Evolutionary conservation across 75 land plant species (phyloP).

Genomic region (Adiantum capillusveneris): DNA sequence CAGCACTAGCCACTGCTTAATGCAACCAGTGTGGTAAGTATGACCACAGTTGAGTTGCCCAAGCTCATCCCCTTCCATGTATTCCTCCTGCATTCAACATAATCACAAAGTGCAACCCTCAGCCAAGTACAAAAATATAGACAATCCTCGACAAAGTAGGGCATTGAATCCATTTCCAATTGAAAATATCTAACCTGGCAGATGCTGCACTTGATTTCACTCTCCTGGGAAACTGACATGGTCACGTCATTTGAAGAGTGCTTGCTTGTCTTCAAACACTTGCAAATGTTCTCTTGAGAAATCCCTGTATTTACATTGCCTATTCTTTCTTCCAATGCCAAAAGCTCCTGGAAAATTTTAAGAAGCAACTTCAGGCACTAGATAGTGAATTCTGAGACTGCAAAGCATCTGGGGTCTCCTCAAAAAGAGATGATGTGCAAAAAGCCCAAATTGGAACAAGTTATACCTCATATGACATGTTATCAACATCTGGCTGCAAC

Average conservation of each 20-base stretch:
- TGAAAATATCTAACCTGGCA: constrained; percentile 50
- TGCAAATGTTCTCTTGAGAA: constrained; percentile 40
- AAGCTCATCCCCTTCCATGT: constrained; percentile 45
- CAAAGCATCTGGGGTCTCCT: too few relatives aligned
- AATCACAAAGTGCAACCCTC: too few relatives aligned
- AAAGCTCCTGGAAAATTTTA: constrained; percentile 38
- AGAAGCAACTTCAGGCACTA: neutral
- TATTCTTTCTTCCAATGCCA: constrained; percentile 64
- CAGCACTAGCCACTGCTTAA: constrained; percentile 57
- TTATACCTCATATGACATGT: constrained; percentile 68
- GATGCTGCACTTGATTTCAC: constrained; percentile 52
- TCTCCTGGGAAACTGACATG: constrained; percentile 3
- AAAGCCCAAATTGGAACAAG: neutral
- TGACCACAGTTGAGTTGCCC: constrained; percentile 62
- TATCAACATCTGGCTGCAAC: constrained; percentile 57
- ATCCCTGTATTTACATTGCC: constrained; percentile 66
- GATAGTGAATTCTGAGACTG: neutral
- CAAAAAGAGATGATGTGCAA: too few relatives aligned
- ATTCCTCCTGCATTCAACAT: constrained; percentile 57
- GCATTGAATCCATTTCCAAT: too few relatives aligned
- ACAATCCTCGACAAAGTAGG: too few relatives aligned
- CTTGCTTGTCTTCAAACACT: constrained; percentile 27
- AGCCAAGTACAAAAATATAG: neutral
- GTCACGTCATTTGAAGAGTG: constrained; percentile 11
- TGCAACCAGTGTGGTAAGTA: constrained; percentile 51